Evolutionary conservation across 2,329 filamentous ascomycete genomes (phyloP), one percentile per base, ranked within the genome.

Genomic region (Albifimbria verrucaria): DNA sequence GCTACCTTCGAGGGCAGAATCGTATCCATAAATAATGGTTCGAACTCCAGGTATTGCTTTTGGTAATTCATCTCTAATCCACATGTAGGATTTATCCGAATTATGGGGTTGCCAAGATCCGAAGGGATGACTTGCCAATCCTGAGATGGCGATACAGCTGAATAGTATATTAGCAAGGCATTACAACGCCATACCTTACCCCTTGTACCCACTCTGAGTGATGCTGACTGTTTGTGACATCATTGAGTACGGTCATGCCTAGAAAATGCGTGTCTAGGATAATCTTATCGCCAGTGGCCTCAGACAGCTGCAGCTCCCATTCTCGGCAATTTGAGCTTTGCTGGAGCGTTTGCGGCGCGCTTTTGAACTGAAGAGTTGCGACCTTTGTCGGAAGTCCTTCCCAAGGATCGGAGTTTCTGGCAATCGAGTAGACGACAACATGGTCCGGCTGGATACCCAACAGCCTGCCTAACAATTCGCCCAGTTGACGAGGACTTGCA

Each of bases 91-190:
- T 17, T 56, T 56, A 17, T 56, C 42, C 0, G n/a, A 17, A n/a
- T 36, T 46, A 12, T 26, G 44, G 12, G 52, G 52, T 22, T 54
- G 52, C 55, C 55, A 56, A 10, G 55, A 56, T 23, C 55, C 52
- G 25, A 56, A 52, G 5, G 55, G 49, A 22, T 56, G 55, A 18
- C 52, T 50, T 6, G 25, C 49, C 3, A 56, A 44, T 1, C 55
- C 55, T 1, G 55, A 56, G 5, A 56, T 44, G 21, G 51, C 49
- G n/a, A 56, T 45, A 11, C 55, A 54, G 17, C 55, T 52, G 11
- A 36, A n/a, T n/a, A n/a, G 28, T 36, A 10, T 36, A 36, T n/a
- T 36, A 10, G n/a, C 10, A 36, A 10, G n/a, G 28, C 9, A 36
- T 36, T 10, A n/a, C 28, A 36, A 36, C 10, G 10, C 28, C 10